Conservation (phyloP, 2,329 filamentous ascomycete species). For the Aphanoascus verrucosus region DNA sequence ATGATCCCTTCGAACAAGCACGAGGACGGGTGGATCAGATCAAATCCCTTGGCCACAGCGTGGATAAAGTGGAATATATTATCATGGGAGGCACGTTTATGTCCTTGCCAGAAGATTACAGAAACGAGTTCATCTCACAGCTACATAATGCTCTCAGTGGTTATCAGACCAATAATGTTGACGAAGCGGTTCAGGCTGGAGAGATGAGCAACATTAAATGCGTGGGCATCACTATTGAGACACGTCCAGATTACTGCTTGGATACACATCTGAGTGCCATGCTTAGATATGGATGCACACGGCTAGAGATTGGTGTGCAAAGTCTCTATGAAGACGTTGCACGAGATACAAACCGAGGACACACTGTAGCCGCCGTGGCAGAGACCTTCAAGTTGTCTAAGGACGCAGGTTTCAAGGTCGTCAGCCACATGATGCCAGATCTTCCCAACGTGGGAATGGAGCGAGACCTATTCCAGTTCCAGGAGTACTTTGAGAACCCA, state of each 20-base stretch:
- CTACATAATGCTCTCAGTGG: constrained; percentile 94
- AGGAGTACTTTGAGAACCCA: constrained; percentile 95
- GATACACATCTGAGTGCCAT: constrained; percentile 92
- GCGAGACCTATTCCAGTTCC: constrained; percentile 89
- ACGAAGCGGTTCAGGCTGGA: constrained; percentile 86
- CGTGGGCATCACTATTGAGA: constrained; percentile 97
- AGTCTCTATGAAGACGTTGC: constrained; percentile 96
- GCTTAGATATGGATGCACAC: constrained; percentile 94
- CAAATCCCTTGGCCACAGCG: constrained; percentile 86
- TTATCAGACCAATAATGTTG: constrained; percentile 86
- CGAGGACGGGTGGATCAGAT: constrained; percentile 93
- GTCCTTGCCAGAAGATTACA: constrained; percentile 80
- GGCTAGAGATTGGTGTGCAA: constrained; percentile 89
- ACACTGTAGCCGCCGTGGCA: constrained; percentile 88
- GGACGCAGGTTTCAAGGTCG: constrained; percentile 96
- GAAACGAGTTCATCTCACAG: constrained; percentile 88
- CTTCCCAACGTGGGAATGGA: constrained; percentile 98
- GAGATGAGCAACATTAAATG: constrained; percentile 98
- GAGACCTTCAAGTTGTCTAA: constrained; percentile 97
- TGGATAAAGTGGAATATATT: constrained; percentile 99
- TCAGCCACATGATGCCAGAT: constrained; percentile 99
- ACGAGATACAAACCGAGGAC: constrained; percentile 92
- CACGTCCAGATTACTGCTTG: constrained; percentile 88
- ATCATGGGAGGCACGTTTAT: constrained; percentile 99
- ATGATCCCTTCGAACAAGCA: constrained; percentile 96